These are phyloP conservation scores for Punica granatum DNA, from an alignment of 345 rosid genomes.

Conservation along the genomic window DNA sequence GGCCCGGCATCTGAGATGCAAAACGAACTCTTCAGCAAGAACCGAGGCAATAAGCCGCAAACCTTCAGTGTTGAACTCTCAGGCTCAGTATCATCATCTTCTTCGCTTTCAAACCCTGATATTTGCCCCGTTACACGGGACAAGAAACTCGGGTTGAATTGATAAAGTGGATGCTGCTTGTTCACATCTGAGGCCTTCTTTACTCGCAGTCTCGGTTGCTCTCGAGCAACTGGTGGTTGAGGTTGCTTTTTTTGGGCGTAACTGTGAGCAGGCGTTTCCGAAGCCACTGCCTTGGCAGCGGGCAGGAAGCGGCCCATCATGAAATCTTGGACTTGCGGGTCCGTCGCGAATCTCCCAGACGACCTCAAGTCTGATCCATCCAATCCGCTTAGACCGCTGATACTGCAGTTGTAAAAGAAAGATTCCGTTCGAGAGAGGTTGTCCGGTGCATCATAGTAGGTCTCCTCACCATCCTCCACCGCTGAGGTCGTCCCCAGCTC, in stretches of 20 bases:
- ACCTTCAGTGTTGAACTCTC: slow-evolving; percentile 30
- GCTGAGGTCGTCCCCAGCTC: not conserved
- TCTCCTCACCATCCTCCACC: slow-evolving; percentile 14
- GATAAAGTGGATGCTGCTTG: slow-evolving; percentile 21
- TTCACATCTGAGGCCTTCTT: slow-evolving; percentile 20
- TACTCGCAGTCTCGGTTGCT: not conserved
- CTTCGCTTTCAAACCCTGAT: slow-evolving; percentile 29
- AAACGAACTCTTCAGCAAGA: slow-evolving; percentile 52
- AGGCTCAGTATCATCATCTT: slow-evolving; percentile 34
- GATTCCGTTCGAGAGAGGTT: slow-evolving; percentile 14
- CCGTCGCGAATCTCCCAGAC: slow-evolving; percentile 38
- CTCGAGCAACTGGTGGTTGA: not conserved
- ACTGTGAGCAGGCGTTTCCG: slow-evolving; percentile 45
- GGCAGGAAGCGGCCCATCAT: slow-evolving; percentile 93
- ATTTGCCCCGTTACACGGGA: slow-evolving; percentile 19
- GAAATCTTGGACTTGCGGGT: slow-evolving; percentile 51
- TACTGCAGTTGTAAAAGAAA: slow-evolving; percentile 18
- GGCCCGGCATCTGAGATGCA: slow-evolving; percentile 47
- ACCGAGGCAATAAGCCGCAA: slow-evolving; percentile 65
- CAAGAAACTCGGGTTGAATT: slow-evolving; percentile 22
- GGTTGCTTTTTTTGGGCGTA: slow-evolving; percentile 38
- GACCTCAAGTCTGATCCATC: slow-evolving; percentile 30
- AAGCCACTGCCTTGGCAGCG: slow-evolving; percentile 82
- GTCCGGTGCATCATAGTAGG: slow-evolving; percentile 12
- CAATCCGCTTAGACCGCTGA: slow-evolving; percentile 18